Base-by-base conservation (phyloP, 1,284 basidiomycete species). In the Leccinum griseonigrum region DNA sequence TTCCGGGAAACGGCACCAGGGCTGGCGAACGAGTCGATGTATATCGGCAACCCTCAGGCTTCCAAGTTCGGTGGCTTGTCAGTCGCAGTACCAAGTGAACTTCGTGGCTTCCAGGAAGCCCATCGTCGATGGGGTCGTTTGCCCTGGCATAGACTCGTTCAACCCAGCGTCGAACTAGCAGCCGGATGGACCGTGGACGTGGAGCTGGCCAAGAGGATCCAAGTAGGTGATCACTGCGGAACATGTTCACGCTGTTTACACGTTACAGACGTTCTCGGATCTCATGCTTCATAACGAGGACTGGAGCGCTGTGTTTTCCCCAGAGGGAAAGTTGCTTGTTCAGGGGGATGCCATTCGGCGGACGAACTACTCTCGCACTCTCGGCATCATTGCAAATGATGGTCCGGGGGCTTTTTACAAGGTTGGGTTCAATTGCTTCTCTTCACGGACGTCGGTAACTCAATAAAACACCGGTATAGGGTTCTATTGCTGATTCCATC, bases 1-100 rank as follows among this genome's bases (percentile, higher is more conserved):
- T 98, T 95, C 74, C 85, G 96, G 53, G 96, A 98, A 75, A 90
- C 86, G 0, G 92, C 91, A 1, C 94, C 96, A 0, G 83, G 82
- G 0, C 75, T 83, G 50, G 79, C 93, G 3, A 88, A 89, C 68
- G 75, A 79, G 55, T 86, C 86, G 9, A 97, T 97, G 94, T 97
- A 86, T 73, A 72, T 76, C 16, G 69, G 77, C 28, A 71, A 83
- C 57, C 81, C 87, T 0, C 66, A 70, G 1, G 76, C 81, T 3
- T 81, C 91, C 16, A 79, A 74, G 62, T 85, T 83, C 61, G 95
- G 96, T 8, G 95, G 96, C 3, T 77, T 97, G 26, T 75, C 92
- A 8, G 84, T 95, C 18, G 95, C 84, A 31, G 88, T 97, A 1
- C 95, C 96, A 0, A 92, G 94, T 3, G 95, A 97, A 76, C 73